phyloP scores from a whole-genome alignment of 2,329 filamentous ascomycete species.

The Trichoderma sp. region DNA sequence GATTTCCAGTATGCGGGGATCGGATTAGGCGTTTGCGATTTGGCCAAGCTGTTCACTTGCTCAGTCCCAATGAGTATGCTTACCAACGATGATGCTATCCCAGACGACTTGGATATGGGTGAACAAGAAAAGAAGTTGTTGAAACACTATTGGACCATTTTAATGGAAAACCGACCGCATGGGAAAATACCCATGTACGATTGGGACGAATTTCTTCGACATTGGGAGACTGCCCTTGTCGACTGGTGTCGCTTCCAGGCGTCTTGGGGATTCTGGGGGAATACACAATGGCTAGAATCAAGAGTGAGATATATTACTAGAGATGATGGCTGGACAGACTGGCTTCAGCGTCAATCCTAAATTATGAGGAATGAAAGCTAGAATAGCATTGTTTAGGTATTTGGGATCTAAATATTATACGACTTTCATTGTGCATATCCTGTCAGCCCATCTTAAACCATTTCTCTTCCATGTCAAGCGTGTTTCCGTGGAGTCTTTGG shows the following conservation, averaged over 20 bases:
- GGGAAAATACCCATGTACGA: conserved; percentile 42
- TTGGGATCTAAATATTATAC: background rate
- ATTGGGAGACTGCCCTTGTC: conserved; percentile 68
- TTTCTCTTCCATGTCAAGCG: too few relatives aligned
- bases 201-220: conserved; percentile 55
- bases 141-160: conserved; percentile 45
- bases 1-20: conserved; percentile 70
- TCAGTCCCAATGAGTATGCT: conserved; percentile 61
- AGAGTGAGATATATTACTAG: conserved; percentile 52
- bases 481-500: too few relatives aligned
- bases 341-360: conserved; percentile 36
- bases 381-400: background rate
- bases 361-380: background rate
- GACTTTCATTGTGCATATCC: background rate
- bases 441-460: background rate
- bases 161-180: conserved; percentile 31
- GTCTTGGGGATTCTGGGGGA: conserved; percentile 63
- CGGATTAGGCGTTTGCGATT: conserved; percentile 64
- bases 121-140: conserved; percentile 54
- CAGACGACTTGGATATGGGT: conserved; percentile 49
- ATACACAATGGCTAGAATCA: conserved; percentile 58
- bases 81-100: conserved; percentile 32
- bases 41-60: conserved; percentile 68
- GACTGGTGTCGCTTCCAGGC: conserved; percentile 67
- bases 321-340: conserved; percentile 47